Percentiles rank a stretch among this genome's conserved stretches.
phyloP scores from a whole-genome alignment of 176 grass and related monocot species.

The Aegilops bicornis region DNA sequence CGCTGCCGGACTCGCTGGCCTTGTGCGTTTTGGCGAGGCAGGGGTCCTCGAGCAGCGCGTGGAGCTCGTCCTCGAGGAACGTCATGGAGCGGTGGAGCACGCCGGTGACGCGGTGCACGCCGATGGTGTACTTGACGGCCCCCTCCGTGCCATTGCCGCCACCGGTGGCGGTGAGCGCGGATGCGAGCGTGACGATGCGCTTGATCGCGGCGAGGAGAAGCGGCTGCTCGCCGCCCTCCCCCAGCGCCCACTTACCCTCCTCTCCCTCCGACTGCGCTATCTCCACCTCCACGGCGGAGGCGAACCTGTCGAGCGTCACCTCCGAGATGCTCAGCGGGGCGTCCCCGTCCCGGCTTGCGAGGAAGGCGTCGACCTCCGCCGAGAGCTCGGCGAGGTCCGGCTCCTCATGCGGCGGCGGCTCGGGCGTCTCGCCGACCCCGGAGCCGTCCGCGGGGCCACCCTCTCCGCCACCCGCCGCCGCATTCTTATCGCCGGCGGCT shows the following conservation, averaged over 20 bases:
- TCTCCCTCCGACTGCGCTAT: slow-evolving; percentile 50
- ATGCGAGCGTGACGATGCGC: slow-evolving; percentile 38
- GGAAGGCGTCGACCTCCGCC: slow-evolving; percentile 64
- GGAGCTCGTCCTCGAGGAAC: slow-evolving; percentile 91
- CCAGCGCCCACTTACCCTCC: slow-evolving; percentile 51
- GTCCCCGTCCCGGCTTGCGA: slow-evolving; percentile 22
- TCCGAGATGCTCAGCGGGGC: slow-evolving; percentile 47
- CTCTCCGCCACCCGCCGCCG: not conserved
- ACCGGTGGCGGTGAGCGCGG: slow-evolving; percentile 6
- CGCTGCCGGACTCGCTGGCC: slow-evolving; percentile 34
- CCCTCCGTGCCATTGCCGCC: not conserved
- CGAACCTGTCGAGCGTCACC: slow-evolving; percentile 59
- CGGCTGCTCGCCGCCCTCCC: slow-evolving; percentile 23
- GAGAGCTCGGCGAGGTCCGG: slow-evolving; percentile 55
- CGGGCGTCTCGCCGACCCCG: not conserved
- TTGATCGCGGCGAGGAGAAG: slow-evolving; percentile 52
- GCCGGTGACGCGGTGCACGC: slow-evolving; percentile 57
- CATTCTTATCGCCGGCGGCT: slow-evolving; percentile 14
- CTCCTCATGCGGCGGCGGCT: slow-evolving; percentile 21
- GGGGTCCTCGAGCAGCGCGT: slow-evolving; percentile 58
- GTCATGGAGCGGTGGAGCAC: slow-evolving; percentile 72
- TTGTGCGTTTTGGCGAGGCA: slow-evolving; percentile 13
- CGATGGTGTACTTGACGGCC: slow-evolving; percentile 29
- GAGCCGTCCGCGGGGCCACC: not conserved
- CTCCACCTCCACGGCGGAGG: slow-evolving; percentile 61